Base-by-base conservation (phyloP, 192 early-diverging fungal genomes). In the Coemansia erecta region DNA sequence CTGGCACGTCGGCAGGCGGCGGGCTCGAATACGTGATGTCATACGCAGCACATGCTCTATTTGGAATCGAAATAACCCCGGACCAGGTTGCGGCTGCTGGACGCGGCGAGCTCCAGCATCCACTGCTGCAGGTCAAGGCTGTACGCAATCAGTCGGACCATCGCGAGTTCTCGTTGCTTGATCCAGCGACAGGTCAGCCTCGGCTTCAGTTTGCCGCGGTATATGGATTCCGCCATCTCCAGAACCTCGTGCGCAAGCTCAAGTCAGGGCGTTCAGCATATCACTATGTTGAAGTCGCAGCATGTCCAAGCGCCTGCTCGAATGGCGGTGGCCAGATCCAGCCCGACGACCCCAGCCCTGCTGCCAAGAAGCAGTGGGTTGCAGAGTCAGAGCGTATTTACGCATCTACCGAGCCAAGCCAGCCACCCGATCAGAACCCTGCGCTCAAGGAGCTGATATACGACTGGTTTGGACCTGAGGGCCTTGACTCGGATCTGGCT, bases 141-240 rank as follows among this genome's bases (percentile, higher is more conserved):
- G 91, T 92, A 2, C 84, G 92, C 42, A 98, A 94, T 66, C 71
- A 66, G 22, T 68, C 83, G 7, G 97, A 98, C 68, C 88, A 89
- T 42, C 82, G 82, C 31, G 92, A 93, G 64, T 68, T 88, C 56
- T 82, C 81, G 22, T 66, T 88, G 52, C 44, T 80, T 51, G 59
- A 75, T 22, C 80, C 85, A 15, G 43, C 55, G 4, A 75, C 84
- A 8, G 57, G 72, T 1, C 73, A 84, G 62, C 80, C 84, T 1
- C 57, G 83, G 11, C 82, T 99, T 24, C 75, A 78, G 60, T 98
- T 99, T 82, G 93, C 90, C 7, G 73, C 87, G 0, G 89, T 90
- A 1, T 97, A 98, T 73, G 95, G 97, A 8, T 99, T 99, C 82
- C 82, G 94, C 12, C 97, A 99, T 65, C 91, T 99, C 57, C 97